Base-by-base conservation (phyloP, 1,284 basidiomycete genomes). In the Ustilago tritici region DNA sequence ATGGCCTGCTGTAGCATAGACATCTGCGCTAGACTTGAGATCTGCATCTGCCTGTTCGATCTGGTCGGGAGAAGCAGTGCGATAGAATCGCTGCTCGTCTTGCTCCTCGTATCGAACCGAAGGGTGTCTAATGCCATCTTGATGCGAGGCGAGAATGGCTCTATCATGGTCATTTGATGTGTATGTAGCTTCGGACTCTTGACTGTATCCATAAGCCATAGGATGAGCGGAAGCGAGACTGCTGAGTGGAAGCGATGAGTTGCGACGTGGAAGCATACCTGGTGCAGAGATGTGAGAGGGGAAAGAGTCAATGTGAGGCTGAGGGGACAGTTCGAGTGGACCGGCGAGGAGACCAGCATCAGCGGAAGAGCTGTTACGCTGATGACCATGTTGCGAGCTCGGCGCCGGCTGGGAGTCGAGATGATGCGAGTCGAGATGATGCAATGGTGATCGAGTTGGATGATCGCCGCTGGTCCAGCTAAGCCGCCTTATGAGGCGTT, bases 1-100 rank as follows among this genome's bases (percentile, higher is more conserved):
- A 32, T 60, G 57, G 12, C 66, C 67, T 15, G 72, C 65, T 7
- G 68, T 40, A n/a, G 67, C 72, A 46, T 75, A 78, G 28, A 75
- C 50, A 43, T 78, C 76, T 56, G 76, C 71, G 36, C 76, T 78
- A 7, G 76, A 78, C 32, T 70, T 78, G 58, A 70, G 64, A 11
- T 49, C 23, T 7, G 35, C 8, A 1, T 65, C 56, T 23, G 62
- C 70, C 10, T 73, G 46, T 43, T 78, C 70, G 38, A 78, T 61
- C 32, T 70, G 55, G 36, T 67, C 71, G 6, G 76, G 71, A 4
- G 76, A 78, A 32, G 61, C 70, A 11, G 69, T 61, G 55, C 65
- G 70, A n/a, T 62, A 43, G 32, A 56, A 38, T 3, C 61, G 36
- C 17, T 62, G 56, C 14, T 63, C 38, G 6, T 67, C 32, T 34